These are phyloP conservation scores for Wallacemonas sp. DNA, from an alignment of 208 protist genomes.

Conservation along the genomic window DNA sequence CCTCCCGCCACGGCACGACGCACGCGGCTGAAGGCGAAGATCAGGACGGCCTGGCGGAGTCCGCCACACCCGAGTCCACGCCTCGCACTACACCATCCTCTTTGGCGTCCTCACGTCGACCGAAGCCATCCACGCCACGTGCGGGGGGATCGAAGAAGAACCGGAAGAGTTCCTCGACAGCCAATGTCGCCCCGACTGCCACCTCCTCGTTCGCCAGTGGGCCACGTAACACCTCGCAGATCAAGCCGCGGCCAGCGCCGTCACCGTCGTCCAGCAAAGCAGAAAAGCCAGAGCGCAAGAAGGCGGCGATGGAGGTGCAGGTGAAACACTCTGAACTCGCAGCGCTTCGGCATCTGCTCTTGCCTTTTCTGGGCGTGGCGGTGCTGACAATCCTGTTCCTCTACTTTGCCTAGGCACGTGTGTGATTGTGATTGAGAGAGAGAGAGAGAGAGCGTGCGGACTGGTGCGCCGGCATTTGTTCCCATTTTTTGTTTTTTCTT, in stretches of 20 bases:
- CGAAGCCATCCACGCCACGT: conserved; percentile 4
- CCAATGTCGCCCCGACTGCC: neutral
- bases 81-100: neutral
- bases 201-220: neutral
- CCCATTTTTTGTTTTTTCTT: conserved; percentile 4
- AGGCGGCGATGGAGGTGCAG: neutral
- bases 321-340: neutral
- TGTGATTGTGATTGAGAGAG: neutral
- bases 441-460: neutral
- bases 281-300: neutral
- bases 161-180: neutral
- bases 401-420: conserved; percentile 11
- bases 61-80: conserved; percentile 1
- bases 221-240: too few species aligned
- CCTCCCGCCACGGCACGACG: too few species aligned
- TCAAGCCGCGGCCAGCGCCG: too few species aligned
- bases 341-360: neutral
- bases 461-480: conserved; percentile 2
- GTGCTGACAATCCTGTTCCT: conserved; percentile 4
- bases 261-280: neutral
- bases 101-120: neutral
- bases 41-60: neutral
- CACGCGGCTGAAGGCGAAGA: too few species aligned
- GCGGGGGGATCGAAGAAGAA: neutral
- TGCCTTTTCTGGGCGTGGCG: neutral